phyloP scores from a whole-genome alignment of 2,329 filamentous ascomycete genomes.

The Fusarium illudens region DNA sequence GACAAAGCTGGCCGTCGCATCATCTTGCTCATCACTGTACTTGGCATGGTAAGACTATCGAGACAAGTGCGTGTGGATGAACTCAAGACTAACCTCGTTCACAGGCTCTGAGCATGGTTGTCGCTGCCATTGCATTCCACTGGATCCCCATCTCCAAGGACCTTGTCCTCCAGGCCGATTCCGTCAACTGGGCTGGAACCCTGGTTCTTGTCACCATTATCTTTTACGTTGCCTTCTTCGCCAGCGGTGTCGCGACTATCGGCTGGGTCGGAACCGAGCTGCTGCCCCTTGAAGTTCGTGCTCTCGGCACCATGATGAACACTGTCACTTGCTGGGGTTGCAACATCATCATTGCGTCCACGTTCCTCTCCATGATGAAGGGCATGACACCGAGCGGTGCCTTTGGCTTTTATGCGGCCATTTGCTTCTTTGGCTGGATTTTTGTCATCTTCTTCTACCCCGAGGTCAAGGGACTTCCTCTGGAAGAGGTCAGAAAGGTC shows the following conservation, averaged over 20 bases:
- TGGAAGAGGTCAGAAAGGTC: slow-evolving; percentile 62
- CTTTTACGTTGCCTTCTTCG: slow-evolving; percentile 46
- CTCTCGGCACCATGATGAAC: slow-evolving; percentile 56
- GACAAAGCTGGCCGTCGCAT: slow-evolving; percentile 55
- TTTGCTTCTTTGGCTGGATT: slow-evolving; percentile 54
- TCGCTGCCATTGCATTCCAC: slow-evolving; percentile 52
- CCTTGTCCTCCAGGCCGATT: slow-evolving; percentile 48
- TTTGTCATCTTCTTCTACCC: slow-evolving; percentile 59
- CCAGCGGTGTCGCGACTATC: slow-evolving; percentile 54
- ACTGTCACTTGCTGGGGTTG: slow-evolving; percentile 55
- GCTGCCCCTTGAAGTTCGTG: slow-evolving; percentile 56
- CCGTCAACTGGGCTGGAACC: slow-evolving; percentile 46
- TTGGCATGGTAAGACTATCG: slow-evolving; percentile 48
- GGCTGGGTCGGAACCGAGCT: slow-evolving; percentile 58
- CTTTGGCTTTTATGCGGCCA: slow-evolving; percentile 60
- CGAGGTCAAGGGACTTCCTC: slow-evolving; percentile 56
- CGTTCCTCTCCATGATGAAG: slow-evolving; percentile 58
- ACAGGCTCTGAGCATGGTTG: slow-evolving; percentile 46
- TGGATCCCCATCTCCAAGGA: slow-evolving; percentile 55
- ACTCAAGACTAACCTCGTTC: slow-evolving; percentile 48
- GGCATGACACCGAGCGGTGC: slow-evolving; percentile 56
- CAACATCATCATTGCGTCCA: slow-evolving; percentile 59
- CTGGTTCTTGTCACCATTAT: slow-evolving; percentile 51
- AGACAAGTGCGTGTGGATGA: slow-evolving; percentile 40
- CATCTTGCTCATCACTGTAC: slow-evolving; percentile 53